Conservation (phyloP, 495 filamentous ascomycete species). For the Penicillium maclennaniae region DNA sequence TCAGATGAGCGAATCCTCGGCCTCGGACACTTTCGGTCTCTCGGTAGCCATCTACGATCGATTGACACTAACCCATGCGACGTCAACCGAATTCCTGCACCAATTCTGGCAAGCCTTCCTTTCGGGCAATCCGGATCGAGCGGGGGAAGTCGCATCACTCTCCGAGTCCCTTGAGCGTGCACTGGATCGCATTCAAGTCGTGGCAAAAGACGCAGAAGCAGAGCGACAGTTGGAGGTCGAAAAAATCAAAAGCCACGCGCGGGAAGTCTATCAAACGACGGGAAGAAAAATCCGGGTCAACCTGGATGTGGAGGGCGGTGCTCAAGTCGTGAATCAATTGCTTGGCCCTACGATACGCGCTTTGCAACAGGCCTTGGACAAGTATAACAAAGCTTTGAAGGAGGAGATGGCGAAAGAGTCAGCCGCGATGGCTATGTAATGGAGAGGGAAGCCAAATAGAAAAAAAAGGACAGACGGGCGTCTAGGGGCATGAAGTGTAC, state of each 20-base stretch:
- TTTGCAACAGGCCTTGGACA: conserved; percentile 56
- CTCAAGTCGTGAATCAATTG: conserved; percentile 68
- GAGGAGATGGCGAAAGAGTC: conserved; percentile 48
- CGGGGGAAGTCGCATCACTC: conserved; percentile 68
- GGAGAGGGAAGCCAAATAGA: conserved; percentile 1
- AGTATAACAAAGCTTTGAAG: conserved; percentile 62
- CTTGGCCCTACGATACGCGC: conserved; percentile 67
- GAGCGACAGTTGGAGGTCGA: conserved; percentile 58
- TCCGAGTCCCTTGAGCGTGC: conserved; percentile 73
- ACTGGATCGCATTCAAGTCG: conserved; percentile 73
- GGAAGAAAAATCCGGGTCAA: conserved; percentile 65
- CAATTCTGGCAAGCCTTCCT: conserved; percentile 92
- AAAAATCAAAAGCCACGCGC: conserved; percentile 60
- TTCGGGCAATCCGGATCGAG: conserved; percentile 75
- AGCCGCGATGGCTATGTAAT: conserved; percentile 15
- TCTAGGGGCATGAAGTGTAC: conserved; percentile 12
- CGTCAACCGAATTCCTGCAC: conserved; percentile 88
- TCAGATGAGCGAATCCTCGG: conserved; percentile 28
- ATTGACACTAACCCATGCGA: conserved; percentile 81
- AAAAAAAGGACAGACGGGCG: conserved; percentile 1
- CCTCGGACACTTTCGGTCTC: conserved; percentile 56
- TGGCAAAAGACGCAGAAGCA: conserved; percentile 74
- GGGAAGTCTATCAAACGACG: conserved; percentile 63
- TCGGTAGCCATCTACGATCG: conserved; percentile 63
- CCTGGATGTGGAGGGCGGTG: conserved; percentile 66